Evolutionary conservation across 352 stramenopile species (phyloP).

Genomic region (Peronospora belbahrii): DNA sequence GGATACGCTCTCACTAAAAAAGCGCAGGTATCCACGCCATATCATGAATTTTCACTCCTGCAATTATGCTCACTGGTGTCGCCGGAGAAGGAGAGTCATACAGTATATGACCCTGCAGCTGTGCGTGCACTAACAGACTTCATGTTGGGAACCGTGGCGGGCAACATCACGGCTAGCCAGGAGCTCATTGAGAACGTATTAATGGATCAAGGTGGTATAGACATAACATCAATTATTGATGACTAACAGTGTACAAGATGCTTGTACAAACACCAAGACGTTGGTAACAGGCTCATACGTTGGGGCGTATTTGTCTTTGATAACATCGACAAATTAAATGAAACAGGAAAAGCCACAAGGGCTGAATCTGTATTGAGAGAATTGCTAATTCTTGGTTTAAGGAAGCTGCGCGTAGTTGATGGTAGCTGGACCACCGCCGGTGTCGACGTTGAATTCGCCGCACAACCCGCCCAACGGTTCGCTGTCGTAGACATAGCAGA

Average conservation of each 20-base stretch:
- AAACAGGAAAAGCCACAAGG: too few relatives aligned
- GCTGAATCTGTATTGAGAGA: too few relatives aligned
- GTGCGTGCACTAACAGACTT: constrained; percentile 48
- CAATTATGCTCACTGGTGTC: constrained; percentile 36
- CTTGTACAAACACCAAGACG: too few relatives aligned
- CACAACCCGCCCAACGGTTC: constrained; percentile 33
- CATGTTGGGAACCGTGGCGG: constrained; percentile 40
- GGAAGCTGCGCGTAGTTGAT: too few relatives aligned
- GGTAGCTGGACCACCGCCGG: constrained; percentile 12
- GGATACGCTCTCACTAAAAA: constrained; percentile 39
- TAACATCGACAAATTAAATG: too few relatives aligned
- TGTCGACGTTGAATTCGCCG: constrained; percentile 34
- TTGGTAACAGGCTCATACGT: too few relatives aligned
- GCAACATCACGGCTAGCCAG: constrained; percentile 41
- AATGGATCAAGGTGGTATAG: constrained; percentile 26
- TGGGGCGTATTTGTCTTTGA: too few relatives aligned
- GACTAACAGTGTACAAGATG: not conserved
- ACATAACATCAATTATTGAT: constrained; percentile 3
- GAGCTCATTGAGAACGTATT: constrained; percentile 54
- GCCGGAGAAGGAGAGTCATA: constrained; percentile 35
- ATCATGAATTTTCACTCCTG: constrained; percentile 29
- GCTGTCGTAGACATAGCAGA: constrained; percentile 56
- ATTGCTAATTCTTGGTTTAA: too few relatives aligned
- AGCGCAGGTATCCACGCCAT: constrained; percentile 26
- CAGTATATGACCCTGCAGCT: constrained; percentile 29